phyloP scores from a whole-genome alignment of 148 eudicot species.

The Rhododendron ovatum region DNA sequence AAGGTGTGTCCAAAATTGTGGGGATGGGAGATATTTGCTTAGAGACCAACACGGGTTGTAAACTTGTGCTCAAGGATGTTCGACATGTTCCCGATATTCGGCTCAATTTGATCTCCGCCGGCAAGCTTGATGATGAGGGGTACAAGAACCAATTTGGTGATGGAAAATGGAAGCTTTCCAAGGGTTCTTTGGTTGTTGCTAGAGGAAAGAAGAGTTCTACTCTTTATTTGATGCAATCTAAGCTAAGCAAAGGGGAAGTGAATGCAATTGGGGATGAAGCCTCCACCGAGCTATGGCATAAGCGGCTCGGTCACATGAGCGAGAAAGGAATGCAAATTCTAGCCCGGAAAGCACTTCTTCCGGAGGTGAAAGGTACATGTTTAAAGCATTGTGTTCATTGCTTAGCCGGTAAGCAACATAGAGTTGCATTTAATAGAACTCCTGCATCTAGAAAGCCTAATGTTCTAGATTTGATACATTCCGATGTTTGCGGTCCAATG shows the following conservation, averaged over 20 bases:
- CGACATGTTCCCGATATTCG: neutral
- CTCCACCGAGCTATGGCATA: neutral
- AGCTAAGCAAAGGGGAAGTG: neutral
- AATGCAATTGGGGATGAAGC: neutral
- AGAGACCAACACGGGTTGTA: neutral
- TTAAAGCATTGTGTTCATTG: neutral
- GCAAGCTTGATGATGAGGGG: neutral
- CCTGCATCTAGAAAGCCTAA: neutral
- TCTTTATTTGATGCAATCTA: neutral
- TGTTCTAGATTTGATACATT: neutral
- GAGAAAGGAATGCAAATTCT: constrained; percentile 4
- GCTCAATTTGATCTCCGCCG: neutral
- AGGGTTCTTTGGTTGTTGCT: neutral
- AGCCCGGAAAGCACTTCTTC: neutral
- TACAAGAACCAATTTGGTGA: neutral
- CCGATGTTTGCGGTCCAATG: neutral
- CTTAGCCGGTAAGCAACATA: neutral
- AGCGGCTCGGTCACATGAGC: neutral
- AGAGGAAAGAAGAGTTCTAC: neutral
- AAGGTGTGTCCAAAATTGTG: neutral
- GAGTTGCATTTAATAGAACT: neutral
- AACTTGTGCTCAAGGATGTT: neutral
- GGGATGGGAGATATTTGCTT: neutral
- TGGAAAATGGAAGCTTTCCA: neutral
- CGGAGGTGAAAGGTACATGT: neutral